Base-by-base conservation (phyloP, 1,139 yeast species). In the Yamadazyma pseudoaaseri region DNA sequence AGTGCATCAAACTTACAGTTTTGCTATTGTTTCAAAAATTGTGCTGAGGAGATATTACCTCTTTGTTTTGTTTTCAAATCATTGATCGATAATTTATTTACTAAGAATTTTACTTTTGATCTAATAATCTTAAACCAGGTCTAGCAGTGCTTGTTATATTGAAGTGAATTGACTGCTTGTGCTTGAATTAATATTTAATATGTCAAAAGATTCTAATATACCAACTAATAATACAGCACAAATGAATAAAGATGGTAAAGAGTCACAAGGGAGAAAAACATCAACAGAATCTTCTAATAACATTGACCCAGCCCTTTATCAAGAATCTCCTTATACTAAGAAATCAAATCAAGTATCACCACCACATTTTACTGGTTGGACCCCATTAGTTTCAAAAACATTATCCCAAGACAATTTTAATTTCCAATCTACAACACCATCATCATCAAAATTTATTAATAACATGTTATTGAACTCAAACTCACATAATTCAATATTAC, bases 311-410 rank as follows among this genome's bases (percentile, higher is more conserved):
- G 45, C 52, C 52, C 43, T 52, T 45, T 43, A 45, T 47, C 27
- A 49, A 48, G 39, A 45, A 12, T 34, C 48, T 6, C 44, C 52
- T 2, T 38, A 37, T 16, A 31, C 14, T 17, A 38, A 32, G 21
- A 23, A 30, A 26, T 27, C 35, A 36, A 45, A 31, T 30, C 35
- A 21, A 30, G 43, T 49, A 17, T 60, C 65, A 4, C 62, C 65
- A 1, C 58, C 59, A 3, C 52, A 50, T 33, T 45, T 62, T 34
- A 50, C 67, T 2, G 72, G 73, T 1, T 69, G 74, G 74, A 68
- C 75, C 5, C 75, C 75, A 3, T 49, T 68, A 11, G 58, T 68
- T 5, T 58, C 68, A 7, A 66, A 65, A 34, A 65, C 73, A 2
- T 52, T 64, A 39, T 59, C 51, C 39, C 62, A 58, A 34, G 73